These are phyloP conservation scores for Teratosphaeria gauchensis DNA, from an alignment of 2,329 filamentous ascomycete species.

Conservation along the genomic window DNA sequence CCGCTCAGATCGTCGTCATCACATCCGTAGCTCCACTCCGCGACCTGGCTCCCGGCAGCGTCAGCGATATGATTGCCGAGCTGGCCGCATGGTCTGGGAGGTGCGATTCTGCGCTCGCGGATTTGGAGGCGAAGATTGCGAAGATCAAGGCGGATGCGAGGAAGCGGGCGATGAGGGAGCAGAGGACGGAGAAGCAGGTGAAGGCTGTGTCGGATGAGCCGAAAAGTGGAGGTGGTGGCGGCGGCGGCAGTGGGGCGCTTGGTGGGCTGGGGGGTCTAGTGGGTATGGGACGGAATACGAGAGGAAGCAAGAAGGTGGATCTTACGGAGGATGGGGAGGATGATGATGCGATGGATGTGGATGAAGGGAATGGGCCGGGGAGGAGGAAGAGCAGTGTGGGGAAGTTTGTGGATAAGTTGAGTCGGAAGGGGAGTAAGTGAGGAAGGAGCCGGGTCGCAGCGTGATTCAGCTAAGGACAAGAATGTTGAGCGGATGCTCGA, in stretches of 20 bases:
- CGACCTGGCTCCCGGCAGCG: conserved; percentile 66
- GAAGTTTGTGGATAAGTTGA: background rate
- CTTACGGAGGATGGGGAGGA: conserved; percentile 15
- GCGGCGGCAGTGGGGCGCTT: conserved; percentile 1
- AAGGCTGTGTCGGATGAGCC: conserved; percentile 20
- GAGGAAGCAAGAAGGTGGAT: conserved; percentile 4
- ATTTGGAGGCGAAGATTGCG: conserved; percentile 66
- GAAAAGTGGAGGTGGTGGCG: conserved; percentile 10
- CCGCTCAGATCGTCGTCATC: conserved; percentile 63
- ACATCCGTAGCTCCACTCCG: conserved; percentile 75
- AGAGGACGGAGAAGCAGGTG: conserved; percentile 32
- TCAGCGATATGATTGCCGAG: conserved; percentile 57
- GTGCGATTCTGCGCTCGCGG: conserved; percentile 62
- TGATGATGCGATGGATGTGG: conserved; percentile 27
- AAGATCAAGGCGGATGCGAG: conserved; percentile 46
- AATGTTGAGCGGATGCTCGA: background rate
- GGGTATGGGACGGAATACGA: conserved; percentile 9
- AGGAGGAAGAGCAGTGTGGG: background rate
- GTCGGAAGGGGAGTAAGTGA: background rate
- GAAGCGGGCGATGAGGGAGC: conserved; percentile 32
- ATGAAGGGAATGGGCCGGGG: conserved; percentile 9
- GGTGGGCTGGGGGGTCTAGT: conserved; percentile 4
- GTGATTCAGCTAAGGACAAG: background rate
- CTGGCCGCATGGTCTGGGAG: conserved; percentile 69
- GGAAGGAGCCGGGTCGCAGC: background rate